Conservation (phyloP, 2,329 filamentous ascomycete species). For the Trichoderma hamatum region DNA sequence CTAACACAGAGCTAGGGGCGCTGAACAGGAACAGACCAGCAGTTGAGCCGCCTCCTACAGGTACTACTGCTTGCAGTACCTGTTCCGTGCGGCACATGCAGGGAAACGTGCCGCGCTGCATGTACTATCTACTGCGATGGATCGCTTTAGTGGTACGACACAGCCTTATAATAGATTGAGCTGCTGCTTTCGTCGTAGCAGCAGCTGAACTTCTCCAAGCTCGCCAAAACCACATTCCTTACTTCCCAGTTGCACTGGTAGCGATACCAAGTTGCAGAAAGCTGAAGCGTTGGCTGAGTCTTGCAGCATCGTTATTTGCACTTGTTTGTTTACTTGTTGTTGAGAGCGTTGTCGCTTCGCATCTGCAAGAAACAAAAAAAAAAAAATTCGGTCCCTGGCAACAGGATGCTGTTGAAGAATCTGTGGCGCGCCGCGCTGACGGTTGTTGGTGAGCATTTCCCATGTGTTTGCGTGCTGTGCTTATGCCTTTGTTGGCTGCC, state of each 20-base stretch:
- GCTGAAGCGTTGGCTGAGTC: not conserved
- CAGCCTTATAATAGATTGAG: not conserved
- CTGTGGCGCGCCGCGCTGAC: slow-evolving; percentile 37
- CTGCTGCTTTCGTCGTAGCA: not conserved
- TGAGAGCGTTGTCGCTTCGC: not conserved
- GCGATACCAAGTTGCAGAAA: not conserved
- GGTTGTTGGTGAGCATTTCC: slow-evolving; percentile 33
- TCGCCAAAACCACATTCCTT: not conserved
- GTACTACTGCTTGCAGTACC: not conserved
- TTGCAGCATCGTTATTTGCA: not conserved
- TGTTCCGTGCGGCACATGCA: not conserved
- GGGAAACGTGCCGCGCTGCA: not conserved
- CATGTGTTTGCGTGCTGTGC: not conserved
- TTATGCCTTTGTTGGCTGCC: not conserved
- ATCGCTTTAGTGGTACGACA: not conserved
- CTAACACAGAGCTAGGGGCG: not conserved
- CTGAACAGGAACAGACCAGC: not conserved
- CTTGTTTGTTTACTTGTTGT: not conserved
- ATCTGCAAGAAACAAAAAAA: not conserved
- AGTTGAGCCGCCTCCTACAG: not conserved
- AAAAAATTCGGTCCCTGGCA: not conserved
- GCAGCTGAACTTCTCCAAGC: not conserved
- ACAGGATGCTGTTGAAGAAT: slow-evolving; percentile 38
- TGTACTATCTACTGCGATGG: not conserved
- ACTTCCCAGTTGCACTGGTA: not conserved